Evolutionary conservation across 2,329 filamentous ascomycete species (phyloP), one percentile per base, ranked within the genome.

Genomic region (Penicillium sp.): DNA sequence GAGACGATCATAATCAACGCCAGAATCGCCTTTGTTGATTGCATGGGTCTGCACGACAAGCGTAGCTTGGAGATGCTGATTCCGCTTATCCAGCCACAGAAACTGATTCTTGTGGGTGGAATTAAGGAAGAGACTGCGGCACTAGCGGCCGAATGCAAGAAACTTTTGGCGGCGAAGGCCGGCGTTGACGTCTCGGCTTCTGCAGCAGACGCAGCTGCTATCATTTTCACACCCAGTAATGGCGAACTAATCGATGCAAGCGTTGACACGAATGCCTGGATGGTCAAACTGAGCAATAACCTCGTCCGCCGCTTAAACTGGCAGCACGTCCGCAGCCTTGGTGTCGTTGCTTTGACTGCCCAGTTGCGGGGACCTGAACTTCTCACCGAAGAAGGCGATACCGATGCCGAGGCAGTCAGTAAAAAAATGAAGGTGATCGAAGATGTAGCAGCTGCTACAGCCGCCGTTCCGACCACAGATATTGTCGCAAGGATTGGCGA

Each of bases 181-280:
- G 73, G 67, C 3, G 60, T 64, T 22, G 67, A 67, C 14, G 63
- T 59, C n/a, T 63, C 68, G 27, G 55, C 60, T 45, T 47, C 59
- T 56, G 77, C 88, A 31, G 76, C 77, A n/a, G 67, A 75, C 72
- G 44, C 76, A 76, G 82, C 86, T 35, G 64, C 65, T 11, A 87
- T 93, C 61, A 90, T 99, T 5, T 93, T 93, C 71, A 92, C 91
- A 0, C 95, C 95, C 1, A 75, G 79, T 10, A 80, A 90, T n/a
- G 92, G 92, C 24, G 80, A 83, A 33, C 79, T 82, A 14, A 83
- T 99, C 43, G 88, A 99, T 73, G 95, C 93, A 13, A 97, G 93
- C 69, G 93, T 98, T 43, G 95, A 99, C 72, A 98, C 93, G 5
- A 97, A 98, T 71, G 93, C 95, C 4, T 99, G 96, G 95, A 88